Conservation (phyloP, 768 basidiomycete species). For the Amylocystis lapponica region DNA sequence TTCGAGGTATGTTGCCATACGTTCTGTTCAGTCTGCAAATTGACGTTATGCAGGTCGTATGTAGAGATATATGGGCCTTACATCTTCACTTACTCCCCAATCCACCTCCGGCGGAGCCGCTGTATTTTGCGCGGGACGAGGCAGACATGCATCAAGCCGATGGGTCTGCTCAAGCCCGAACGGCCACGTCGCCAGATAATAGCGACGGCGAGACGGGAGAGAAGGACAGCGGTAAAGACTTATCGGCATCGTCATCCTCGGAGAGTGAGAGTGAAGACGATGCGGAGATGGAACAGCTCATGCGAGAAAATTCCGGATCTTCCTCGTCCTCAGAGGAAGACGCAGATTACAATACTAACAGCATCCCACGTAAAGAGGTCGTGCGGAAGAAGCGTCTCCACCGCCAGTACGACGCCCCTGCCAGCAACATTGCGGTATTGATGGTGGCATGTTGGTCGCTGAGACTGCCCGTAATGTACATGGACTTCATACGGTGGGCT, state of each 20-base stretch:
- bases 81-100: conserved; percentile 58
- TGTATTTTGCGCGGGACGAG: conserved; percentile 37
- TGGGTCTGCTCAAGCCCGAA: neutral
- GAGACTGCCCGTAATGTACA: conserved; percentile 68
- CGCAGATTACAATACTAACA: too few relatives aligned
- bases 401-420: conserved; percentile 33
- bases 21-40: conserved; percentile 2
- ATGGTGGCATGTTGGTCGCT: conserved; percentile 75
- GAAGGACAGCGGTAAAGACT: neutral
- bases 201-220: conserved; percentile 1
- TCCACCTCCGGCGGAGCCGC: conserved; percentile 58
- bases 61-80: conserved; percentile 77
- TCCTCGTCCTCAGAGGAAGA: conserved; percentile 24
- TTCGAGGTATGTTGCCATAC: conserved; percentile 62
- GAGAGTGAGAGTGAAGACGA: conserved; percentile 20
- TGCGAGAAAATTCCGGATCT: conserved; percentile 33
- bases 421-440: conserved; percentile 59
- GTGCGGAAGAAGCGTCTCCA: conserved; percentile 15
- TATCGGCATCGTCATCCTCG: conserved; percentile 19
- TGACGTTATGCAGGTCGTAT: conserved; percentile 47
- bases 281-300: conserved; percentile 34
- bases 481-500: conserved; percentile 67
- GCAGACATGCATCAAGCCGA: neutral
- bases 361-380: too few relatives aligned
- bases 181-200: conserved; percentile 9